Percentiles rank a stretch among this genome's conserved stretches.
phyloP scores from a whole-genome alignment of 148 eudicot genomes.

The Dianthus caryophyllus region DNA sequence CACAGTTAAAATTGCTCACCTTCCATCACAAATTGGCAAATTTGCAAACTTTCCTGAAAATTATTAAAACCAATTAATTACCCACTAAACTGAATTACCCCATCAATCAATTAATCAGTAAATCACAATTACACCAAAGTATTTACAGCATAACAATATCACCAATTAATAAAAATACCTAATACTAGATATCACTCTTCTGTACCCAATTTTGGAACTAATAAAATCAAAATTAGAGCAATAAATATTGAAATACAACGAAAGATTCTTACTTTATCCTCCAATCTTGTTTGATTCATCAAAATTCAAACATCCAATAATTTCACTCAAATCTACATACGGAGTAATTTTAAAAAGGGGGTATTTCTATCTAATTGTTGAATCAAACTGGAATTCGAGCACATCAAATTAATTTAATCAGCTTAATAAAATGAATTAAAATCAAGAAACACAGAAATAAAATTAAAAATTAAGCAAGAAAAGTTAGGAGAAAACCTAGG shows the following conservation, averaged over 20 bases:
- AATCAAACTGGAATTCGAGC: no score
- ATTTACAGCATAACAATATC: not conserved
- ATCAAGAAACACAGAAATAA: no score
- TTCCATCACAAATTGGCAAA: slow-evolving; percentile 4
- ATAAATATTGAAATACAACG: not conserved
- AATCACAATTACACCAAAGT: not conserved
- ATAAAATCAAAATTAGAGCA: not conserved
- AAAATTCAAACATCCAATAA: not conserved
- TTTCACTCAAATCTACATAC: not conserved
- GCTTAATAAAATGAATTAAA: no score
- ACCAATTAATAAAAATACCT: not conserved
- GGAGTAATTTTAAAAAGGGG: no score
- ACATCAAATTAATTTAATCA: no score
- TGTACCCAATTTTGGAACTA: not conserved
- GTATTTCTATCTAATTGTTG: no score
- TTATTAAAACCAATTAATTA: not conserved
- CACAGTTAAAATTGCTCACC: slow-evolving; percentile 19
- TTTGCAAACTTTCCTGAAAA: slow-evolving; percentile 19
- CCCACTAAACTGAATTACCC: slow-evolving; percentile 4
- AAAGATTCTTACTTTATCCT: slow-evolving; percentile 4
- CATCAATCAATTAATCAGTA: not conserved
- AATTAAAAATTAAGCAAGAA: no score
- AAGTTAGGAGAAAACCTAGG: no score
- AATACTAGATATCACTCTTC: no score
- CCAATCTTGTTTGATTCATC: not conserved